Evolutionary conservation across 345 rosid species (phyloP).

Genomic region (Syzygium aromaticum): DNA sequence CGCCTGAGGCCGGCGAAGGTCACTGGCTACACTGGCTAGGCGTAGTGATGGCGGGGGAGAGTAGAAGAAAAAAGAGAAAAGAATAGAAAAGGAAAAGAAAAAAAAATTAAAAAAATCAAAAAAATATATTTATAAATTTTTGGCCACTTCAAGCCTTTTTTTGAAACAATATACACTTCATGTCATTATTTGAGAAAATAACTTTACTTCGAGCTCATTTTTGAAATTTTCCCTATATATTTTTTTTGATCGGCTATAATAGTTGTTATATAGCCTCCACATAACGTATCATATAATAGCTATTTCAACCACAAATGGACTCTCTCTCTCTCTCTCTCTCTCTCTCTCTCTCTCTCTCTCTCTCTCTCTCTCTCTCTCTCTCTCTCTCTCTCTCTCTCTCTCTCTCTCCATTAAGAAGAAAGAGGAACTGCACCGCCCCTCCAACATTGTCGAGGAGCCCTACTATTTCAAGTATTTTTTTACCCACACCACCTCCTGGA

Average conservation of each 20-base stretch:
- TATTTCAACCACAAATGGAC: background rate
- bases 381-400: background rate
- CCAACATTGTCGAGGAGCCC: background rate
- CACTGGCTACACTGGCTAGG: too few relatives aligned
- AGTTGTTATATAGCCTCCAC: background rate
- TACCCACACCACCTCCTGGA: background rate
- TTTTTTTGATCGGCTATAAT: background rate
- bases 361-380: background rate
- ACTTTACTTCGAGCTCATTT: too few relatives aligned
- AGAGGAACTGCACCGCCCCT: background rate
- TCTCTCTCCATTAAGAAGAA: background rate
- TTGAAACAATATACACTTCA: too few relatives aligned
- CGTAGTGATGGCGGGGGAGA: too few relatives aligned
- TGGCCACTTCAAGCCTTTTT: too few relatives aligned
- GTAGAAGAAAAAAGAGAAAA: too few relatives aligned
- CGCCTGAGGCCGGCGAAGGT: too few relatives aligned
- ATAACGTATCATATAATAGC: background rate
- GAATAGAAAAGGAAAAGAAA: too few relatives aligned
- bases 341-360: background rate
- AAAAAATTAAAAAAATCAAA: too few relatives aligned
- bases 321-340: background rate
- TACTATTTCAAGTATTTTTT: background rate
- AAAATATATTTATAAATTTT: too few relatives aligned
- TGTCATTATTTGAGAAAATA: too few relatives aligned
- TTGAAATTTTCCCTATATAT: too few relatives aligned